phyloP scores from a whole-genome alignment of 495 filamentous ascomycete genomes.

The Podospora australis region DNA sequence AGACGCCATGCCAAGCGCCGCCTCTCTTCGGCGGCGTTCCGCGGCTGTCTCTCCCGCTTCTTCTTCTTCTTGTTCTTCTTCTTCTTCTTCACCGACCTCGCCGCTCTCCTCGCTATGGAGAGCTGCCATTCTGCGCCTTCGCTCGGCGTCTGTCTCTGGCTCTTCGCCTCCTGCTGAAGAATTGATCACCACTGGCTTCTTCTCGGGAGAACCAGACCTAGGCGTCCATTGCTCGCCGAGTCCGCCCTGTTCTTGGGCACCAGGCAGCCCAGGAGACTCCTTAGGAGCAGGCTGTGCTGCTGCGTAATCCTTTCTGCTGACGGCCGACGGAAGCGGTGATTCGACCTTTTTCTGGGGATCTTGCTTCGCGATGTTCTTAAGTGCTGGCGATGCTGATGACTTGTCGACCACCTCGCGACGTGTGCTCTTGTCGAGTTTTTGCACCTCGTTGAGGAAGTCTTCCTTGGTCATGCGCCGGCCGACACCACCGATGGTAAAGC shows the following conservation, averaged over 20 bases:
- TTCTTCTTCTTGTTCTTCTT: conserved; percentile 49
- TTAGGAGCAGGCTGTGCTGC: conserved; percentile 5
- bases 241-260: too few species aligned
- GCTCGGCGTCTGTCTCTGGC: conserved; percentile 37
- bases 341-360: conserved; percentile 20
- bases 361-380: conserved; percentile 53
- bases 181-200: not conserved
- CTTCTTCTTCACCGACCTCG: conserved; percentile 32
- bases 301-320: conserved; percentile 8
- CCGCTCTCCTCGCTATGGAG: conserved; percentile 20
- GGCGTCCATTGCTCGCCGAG: too few species aligned
- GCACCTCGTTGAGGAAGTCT: conserved; percentile 83
- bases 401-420: conserved; percentile 65
- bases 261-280: too few species aligned
- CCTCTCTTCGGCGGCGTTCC: conserved; percentile 74
- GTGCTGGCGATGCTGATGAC: conserved; percentile 52
- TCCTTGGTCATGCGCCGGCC: conserved; percentile 78
- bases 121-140: conserved; percentile 36
- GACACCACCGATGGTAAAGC: conserved; percentile 75
- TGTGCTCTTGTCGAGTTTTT: conserved; percentile 68
- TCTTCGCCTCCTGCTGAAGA: not conserved
- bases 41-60: conserved; percentile 71
- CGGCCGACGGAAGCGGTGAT: conserved; percentile 1
- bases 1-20: conserved; percentile 62
- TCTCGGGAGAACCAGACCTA: not conserved